phyloP scores from a whole-genome alignment of 768 basidiomycete species.

The Gloeostereum incarnatum region DNA sequence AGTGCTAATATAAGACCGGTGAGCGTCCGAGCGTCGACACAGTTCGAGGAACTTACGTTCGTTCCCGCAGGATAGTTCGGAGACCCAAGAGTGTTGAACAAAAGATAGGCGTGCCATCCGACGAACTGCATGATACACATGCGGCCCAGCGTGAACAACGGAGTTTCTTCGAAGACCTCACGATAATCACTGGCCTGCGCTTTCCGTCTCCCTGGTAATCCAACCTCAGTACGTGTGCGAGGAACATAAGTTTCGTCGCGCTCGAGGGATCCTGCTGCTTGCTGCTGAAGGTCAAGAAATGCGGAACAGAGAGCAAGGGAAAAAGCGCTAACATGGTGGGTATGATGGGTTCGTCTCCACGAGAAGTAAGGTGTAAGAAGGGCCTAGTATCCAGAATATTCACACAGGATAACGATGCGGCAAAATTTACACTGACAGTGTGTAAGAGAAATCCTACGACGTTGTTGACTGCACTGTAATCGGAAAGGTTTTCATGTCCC shows the following conservation, averaged over 20 bases:
- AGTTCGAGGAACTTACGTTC: slow-evolving; percentile 16
- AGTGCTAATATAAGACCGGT: slow-evolving; percentile 22
- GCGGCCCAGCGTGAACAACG: slow-evolving; percentile 29
- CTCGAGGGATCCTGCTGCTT: slow-evolving; percentile 67
- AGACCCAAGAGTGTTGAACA: slow-evolving; percentile 34
- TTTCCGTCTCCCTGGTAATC: slow-evolving; percentile 26
- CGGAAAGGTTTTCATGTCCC: slow-evolving; percentile 31
- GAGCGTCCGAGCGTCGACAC: slow-evolving; percentile 27
- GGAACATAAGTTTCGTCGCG: slow-evolving; percentile 72
- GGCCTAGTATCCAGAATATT: slow-evolving; percentile 17
- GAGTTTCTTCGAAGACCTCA: slow-evolving; percentile 45
- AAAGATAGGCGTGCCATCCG: slow-evolving; percentile 20
- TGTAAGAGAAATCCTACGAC: slow-evolving; percentile 39
- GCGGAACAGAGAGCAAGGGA: no score
- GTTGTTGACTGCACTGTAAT: slow-evolving; percentile 26
- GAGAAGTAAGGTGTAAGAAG: slow-evolving; percentile 51
- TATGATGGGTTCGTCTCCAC: slow-evolving; percentile 62
- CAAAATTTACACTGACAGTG: slow-evolving; percentile 19
- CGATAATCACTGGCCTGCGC: slow-evolving; percentile 32
- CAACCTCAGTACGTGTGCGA: slow-evolving; percentile 28
- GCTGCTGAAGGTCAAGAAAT: no score
- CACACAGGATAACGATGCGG: neutral
- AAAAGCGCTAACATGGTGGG: no score
- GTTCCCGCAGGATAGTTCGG: slow-evolving; percentile 39
- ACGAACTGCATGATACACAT: slow-evolving; percentile 38